A percentile compares a stretch with the other conserved stretches of the same genome.
Evolutionary conservation across 805 yeast genomes (phyloP).

Genomic region (Lipomyces anomalus): DNA sequence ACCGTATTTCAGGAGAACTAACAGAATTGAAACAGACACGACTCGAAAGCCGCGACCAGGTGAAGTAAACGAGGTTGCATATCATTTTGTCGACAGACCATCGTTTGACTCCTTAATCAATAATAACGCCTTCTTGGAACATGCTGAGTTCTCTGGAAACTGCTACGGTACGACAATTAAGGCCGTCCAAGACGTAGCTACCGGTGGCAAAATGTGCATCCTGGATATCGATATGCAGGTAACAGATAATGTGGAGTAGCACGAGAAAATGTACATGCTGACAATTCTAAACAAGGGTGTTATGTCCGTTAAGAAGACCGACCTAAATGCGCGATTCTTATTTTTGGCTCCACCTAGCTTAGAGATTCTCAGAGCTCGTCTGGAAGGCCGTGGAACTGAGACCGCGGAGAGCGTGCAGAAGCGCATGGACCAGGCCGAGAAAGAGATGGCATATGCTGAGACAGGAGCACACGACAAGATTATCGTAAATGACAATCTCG

Average conservation of each 20-base stretch:
- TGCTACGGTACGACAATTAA: conserved; percentile 91
- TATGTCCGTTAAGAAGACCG: conserved; percentile 76
- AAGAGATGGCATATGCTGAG: conserved; percentile 84
- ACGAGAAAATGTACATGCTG: not conserved
- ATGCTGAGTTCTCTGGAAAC: conserved; percentile 98
- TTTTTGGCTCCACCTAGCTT: conserved; percentile 91
- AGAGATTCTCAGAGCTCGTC: conserved; percentile 67
- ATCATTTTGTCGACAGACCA: conserved; percentile 77
- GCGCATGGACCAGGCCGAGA: conserved; percentile 79
- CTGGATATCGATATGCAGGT: conserved; percentile 95
- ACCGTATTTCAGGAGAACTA: not conserved
- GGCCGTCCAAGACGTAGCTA: conserved; percentile 67
- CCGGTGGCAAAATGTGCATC: conserved; percentile 69
- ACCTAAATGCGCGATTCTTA: conserved; percentile 75
- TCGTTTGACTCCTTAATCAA: conserved; percentile 72
- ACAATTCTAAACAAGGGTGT: conserved; percentile 52
- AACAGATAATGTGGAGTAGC: no score
- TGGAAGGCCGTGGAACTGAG: conserved; percentile 91
- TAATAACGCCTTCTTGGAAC: conserved; percentile 77
- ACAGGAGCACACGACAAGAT: conserved; percentile 83
- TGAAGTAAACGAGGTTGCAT: conserved; percentile 82
- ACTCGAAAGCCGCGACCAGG: conserved; percentile 91
- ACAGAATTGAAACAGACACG: conserved; percentile 48
- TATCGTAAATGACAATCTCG: conserved; percentile 87
- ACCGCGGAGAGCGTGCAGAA: conserved; percentile 76